Conservation (phyloP, 306 rosid species). For the Luffa aegyptiaca region DNA sequence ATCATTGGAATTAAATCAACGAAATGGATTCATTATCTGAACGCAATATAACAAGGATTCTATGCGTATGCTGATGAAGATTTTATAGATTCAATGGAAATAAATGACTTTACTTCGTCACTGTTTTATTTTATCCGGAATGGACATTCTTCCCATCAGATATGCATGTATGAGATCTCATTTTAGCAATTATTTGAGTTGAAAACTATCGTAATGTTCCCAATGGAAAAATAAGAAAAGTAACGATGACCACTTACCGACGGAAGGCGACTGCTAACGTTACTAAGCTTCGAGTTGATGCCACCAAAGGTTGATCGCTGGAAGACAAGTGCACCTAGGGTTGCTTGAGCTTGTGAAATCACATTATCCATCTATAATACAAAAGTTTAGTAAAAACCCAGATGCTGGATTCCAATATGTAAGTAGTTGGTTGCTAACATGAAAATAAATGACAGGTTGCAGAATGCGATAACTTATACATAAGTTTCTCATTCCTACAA, state of each 20-base stretch:
- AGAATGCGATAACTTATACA: neutral
- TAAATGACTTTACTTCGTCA: neutral
- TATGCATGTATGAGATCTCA: neutral
- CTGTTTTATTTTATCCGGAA: neutral
- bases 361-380: slow-evolving; percentile 63
- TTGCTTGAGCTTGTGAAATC: slow-evolving; percentile 95
- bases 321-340: slow-evolving; percentile 74
- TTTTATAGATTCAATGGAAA: neutral
- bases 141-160: neutral
- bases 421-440: neutral
- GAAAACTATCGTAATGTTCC: neutral
- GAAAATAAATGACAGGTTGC: neutral
- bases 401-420: neutral
- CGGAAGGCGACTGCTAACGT: slow-evolving; percentile 89
- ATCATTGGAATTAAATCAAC: neutral
- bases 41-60: neutral
- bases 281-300: slow-evolving; percentile 87
- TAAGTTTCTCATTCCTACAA: neutral
- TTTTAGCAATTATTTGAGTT: neutral
- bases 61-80: neutral
- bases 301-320: slow-evolving; percentile 96
- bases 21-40: neutral
- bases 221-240: neutral
- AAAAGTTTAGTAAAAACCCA: neutral
- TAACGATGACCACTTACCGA: slow-evolving; percentile 37